phyloP scores from a whole-genome alignment of 208 protist genomes.

The Leishmania lainsoni region DNA sequence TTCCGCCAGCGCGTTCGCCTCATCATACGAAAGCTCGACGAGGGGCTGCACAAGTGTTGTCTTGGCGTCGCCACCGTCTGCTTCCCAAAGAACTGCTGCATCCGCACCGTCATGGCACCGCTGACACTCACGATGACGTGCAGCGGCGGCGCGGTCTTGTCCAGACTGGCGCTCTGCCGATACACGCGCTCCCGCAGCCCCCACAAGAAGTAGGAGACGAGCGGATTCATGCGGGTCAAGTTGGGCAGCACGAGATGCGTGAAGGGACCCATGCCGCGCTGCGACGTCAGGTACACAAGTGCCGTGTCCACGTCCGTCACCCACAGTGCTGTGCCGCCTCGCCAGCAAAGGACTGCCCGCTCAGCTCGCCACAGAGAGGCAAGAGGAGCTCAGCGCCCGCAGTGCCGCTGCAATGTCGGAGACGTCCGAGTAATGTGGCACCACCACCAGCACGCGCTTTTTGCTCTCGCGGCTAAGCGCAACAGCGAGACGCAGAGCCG shows the following conservation, averaged over 20 bases:
- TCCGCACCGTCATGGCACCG: conserved; percentile 34
- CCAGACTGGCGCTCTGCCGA: conserved; percentile 47
- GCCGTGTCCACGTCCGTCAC: conserved; percentile 82
- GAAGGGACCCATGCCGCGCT: conserved; percentile 74
- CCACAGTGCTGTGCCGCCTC: conserved; percentile 56
- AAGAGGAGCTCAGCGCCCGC: conserved; percentile 25
- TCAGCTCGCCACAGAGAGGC: conserved; percentile 62
- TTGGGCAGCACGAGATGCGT: conserved; percentile 84
- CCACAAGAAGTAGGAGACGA: conserved; percentile 70
- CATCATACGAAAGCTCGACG: conserved; percentile 74
- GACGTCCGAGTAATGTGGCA: conserved; percentile 80
- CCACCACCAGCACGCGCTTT: conserved; percentile 79
- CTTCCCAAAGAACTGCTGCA: conserved; percentile 48
- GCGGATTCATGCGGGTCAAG: conserved; percentile 55
- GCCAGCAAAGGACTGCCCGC: conserved; percentile 60
- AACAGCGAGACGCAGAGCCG: conserved; percentile 53
- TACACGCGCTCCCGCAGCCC: conserved; percentile 67
- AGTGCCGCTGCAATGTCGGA: conserved; percentile 48
- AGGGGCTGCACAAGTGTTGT: conserved; percentile 16
- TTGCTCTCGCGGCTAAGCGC: conserved; percentile 28
- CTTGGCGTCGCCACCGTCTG: conserved; percentile 38
- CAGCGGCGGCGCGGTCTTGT: conserved; percentile 37
- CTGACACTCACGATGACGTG: conserved; percentile 48
- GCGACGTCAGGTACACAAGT: conserved; percentile 66
- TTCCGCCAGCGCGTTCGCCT: conserved; percentile 68